Conservation (phyloP, 768 basidiomycete genomes). For the Rhodocollybia butyracea region DNA sequence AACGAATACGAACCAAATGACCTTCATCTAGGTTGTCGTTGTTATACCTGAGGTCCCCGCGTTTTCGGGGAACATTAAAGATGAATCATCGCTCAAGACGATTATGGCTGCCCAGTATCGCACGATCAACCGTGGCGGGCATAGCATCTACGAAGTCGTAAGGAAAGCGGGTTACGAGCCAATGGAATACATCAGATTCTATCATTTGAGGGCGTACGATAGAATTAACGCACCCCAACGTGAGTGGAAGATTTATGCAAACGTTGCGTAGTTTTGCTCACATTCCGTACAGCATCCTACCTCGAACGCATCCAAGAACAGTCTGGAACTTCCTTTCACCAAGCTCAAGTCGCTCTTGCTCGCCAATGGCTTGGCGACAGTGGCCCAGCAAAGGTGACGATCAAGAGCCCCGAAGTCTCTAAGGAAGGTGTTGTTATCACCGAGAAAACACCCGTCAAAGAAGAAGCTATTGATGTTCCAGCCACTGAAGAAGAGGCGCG, state of each 20-base stretch:
- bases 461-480: slow-evolving; percentile 62
- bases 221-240: slow-evolving; percentile 77
- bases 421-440: slow-evolving; percentile 57
- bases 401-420: slow-evolving; percentile 41
- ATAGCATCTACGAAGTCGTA: slow-evolving; percentile 82
- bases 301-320: slow-evolving; percentile 51
- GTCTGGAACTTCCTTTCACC: slow-evolving; percentile 77
- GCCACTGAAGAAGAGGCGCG: slow-evolving; percentile 63
- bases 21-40: slow-evolving; percentile 63
- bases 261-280: not conserved
- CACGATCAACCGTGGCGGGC: slow-evolving; percentile 86
- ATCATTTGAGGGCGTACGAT: slow-evolving; percentile 90
- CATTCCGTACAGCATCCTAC: slow-evolving; percentile 26
- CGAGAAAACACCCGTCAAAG: slow-evolving; percentile 14
- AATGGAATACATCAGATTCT: slow-evolving; percentile 86
- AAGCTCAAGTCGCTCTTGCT: slow-evolving; percentile 85
- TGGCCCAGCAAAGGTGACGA: slow-evolving; percentile 44
- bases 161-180: slow-evolving; percentile 76
- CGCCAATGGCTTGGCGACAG: slow-evolving; percentile 35
- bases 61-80: slow-evolving; percentile 63
- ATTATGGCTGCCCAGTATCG: slow-evolving; percentile 90
- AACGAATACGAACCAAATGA: not conserved
- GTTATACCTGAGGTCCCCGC: slow-evolving; percentile 88
- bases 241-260: slow-evolving; percentile 30
- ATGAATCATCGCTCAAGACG: slow-evolving; percentile 57